These are phyloP conservation scores for Puccinia coronata DNA, from an alignment of 1,284 basidiomycete species.

Conservation along the genomic window DNA sequence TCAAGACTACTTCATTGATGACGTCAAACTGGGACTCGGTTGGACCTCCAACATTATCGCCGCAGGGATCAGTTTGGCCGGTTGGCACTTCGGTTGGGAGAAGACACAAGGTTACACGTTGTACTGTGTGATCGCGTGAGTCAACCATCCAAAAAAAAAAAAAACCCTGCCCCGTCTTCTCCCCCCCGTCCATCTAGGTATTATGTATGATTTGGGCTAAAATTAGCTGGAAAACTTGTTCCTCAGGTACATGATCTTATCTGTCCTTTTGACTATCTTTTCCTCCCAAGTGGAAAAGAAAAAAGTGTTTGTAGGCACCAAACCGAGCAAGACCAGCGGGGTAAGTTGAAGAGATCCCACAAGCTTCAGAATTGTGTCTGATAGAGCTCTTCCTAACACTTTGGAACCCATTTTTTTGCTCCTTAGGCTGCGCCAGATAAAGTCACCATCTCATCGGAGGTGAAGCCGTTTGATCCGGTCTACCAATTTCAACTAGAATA, in stretches of 20 bases:
- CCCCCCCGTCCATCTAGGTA: neutral
- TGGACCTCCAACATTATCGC: slow-evolving; percentile 36
- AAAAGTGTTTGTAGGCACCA: slow-evolving; percentile 37
- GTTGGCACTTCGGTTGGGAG: slow-evolving; percentile 48
- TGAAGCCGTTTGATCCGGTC: slow-evolving; percentile 16
- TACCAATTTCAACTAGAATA: slow-evolving; percentile 30
- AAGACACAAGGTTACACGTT: slow-evolving; percentile 27
- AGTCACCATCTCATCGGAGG: slow-evolving; percentile 27
- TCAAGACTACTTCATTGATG: slow-evolving; percentile 35
- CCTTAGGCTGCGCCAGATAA: neutral
- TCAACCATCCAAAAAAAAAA: neutral
- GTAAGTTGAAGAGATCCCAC: no score
- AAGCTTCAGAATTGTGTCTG: no score
- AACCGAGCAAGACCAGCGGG: neutral
- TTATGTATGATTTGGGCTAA: no score
- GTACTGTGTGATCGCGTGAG: slow-evolving; percentile 31
- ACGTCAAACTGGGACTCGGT: slow-evolving; percentile 35
- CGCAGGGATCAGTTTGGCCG: slow-evolving; percentile 43
- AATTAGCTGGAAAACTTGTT: no score
- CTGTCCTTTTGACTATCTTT: slow-evolving; percentile 1
- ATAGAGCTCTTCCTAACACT: no score
- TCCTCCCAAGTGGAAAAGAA: slow-evolving; percentile 30
- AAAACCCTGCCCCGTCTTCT: neutral
- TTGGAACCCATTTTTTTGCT: no score
- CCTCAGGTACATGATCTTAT: slow-evolving; percentile 22